Evolutionary conservation across 495 filamentous ascomycete genomes (phyloP).

Genomic region (Penicillium lagena): DNA sequence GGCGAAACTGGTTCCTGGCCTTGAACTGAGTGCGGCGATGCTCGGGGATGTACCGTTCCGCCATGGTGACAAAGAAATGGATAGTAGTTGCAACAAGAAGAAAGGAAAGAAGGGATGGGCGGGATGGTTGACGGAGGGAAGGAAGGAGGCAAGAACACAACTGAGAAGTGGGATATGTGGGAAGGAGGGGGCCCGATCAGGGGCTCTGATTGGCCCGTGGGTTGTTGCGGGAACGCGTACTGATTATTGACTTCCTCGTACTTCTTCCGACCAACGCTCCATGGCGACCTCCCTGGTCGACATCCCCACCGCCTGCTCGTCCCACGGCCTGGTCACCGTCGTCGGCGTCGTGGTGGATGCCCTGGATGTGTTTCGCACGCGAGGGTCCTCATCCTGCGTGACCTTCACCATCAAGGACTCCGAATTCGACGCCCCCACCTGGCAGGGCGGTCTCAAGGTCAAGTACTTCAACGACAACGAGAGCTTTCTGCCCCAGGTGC

Average conservation of each 20-base stretch:
- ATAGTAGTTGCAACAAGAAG: constrained; percentile 4
- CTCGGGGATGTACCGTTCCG: constrained; percentile 98
- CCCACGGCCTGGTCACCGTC: constrained; percentile 26
- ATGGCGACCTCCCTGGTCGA: constrained; percentile 25
- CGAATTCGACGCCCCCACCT: constrained; percentile 21
- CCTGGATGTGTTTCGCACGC: constrained; percentile 18
- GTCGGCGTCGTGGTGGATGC: constrained; percentile 46
- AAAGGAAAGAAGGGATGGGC: constrained; percentile 15
- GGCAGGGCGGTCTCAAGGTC: constrained; percentile 38
- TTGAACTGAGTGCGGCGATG: constrained; percentile 99
- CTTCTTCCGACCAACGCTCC: no score
- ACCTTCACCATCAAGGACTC: constrained; percentile 47
- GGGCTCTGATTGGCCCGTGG: no score
- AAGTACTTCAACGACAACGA: constrained; percentile 42
- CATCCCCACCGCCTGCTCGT: constrained; percentile 27
- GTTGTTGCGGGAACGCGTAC: neutral
- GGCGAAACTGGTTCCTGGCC: constrained; percentile 96
- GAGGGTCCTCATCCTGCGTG: constrained; percentile 28
- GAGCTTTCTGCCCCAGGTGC: constrained; percentile 28
- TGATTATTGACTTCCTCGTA: no score
- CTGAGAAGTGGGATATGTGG: constrained; percentile 10
- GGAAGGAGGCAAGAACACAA: constrained; percentile 10
- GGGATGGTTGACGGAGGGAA: constrained; percentile 2
- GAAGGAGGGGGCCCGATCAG: constrained; percentile 10
- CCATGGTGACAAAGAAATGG: constrained; percentile 59